Evolutionary conservation across 805 yeast genomes (phyloP).

Genomic region (Blastobotrys robertii): DNA sequence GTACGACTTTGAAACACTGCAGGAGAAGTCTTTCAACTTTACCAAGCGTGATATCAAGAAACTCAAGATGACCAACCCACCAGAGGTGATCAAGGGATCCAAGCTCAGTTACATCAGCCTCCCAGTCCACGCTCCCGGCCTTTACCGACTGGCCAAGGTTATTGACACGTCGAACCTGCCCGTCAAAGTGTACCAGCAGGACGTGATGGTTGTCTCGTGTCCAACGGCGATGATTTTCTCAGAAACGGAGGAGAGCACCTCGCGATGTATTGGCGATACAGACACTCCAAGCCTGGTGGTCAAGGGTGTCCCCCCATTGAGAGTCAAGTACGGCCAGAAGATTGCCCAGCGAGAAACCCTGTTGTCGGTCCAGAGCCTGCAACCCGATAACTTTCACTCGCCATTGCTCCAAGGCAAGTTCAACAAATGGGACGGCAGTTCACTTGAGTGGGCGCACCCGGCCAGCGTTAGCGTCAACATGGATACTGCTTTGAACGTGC

Average conservation of each 20-base stretch:
- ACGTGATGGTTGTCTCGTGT: constrained; percentile 61
- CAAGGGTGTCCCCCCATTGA: constrained; percentile 72
- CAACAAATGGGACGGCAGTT: constrained; percentile 9
- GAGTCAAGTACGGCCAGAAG: constrained; percentile 37
- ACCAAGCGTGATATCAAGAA: constrained; percentile 47
- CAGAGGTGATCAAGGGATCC: constrained; percentile 7
- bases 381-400: constrained; percentile 39
- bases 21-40: constrained; percentile 40
- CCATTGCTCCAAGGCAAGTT: constrained; percentile 18
- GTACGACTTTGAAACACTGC: constrained; percentile 45
- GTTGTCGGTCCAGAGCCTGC: constrained; percentile 35
- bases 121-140: constrained; percentile 62
- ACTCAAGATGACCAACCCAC: constrained; percentile 13
- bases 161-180: constrained; percentile 50
- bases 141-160: constrained; percentile 61
- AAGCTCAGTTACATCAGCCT: constrained; percentile 41
- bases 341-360: constrained; percentile 31
- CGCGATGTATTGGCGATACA: constrained; percentile 54
- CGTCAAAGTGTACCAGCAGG: constrained; percentile 51
- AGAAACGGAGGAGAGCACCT: constrained; percentile 27
- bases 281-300: constrained; percentile 47
- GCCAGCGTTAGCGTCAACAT: constrained; percentile 34
- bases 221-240: constrained; percentile 55
- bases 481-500: constrained; percentile 32
- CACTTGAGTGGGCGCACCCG: constrained; percentile 28